A percentile compares a stretch with the other conserved stretches of the same genome.
Conservation (phyloP, 73 alveolate genomes). For the Loxodes magnus region DNA sequence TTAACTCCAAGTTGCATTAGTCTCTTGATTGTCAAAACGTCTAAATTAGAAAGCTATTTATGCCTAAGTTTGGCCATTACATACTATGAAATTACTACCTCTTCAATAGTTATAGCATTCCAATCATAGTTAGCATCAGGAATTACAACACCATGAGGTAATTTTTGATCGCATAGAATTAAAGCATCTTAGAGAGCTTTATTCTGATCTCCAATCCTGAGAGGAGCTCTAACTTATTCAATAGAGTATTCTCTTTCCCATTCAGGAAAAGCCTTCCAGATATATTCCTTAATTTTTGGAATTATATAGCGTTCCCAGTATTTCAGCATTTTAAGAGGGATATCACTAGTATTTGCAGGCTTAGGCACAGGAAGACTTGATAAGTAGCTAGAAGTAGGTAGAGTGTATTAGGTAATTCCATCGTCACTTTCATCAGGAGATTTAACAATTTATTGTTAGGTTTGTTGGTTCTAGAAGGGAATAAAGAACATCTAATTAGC, state of each 20-base stretch:
- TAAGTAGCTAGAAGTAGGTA: constrained; percentile 28
- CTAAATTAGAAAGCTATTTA: constrained; percentile 16
- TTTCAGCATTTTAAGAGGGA: constrained; percentile 52
- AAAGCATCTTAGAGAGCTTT: constrained; percentile 63
- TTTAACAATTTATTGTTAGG: too few relatives aligned
- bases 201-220: constrained; percentile 52
- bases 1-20: constrained; percentile 10
- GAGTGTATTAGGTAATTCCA: constrained; percentile 14
- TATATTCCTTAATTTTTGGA: constrained; percentile 72
- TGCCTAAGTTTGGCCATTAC: constrained; percentile 46
- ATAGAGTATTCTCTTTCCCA: constrained; percentile 73
- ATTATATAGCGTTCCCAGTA: constrained; percentile 79
- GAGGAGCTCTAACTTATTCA: constrained; percentile 58
- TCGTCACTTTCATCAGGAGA: constrained; percentile 6
- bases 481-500: constrained; percentile 21
- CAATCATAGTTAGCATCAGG: constrained; percentile 82
- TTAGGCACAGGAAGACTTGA: constrained; percentile 44
- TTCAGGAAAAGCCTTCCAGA: constrained; percentile 46
- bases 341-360: constrained; percentile 27
- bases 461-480: constrained; percentile 9
- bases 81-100: constrained; percentile 56
- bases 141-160: constrained; percentile 73
- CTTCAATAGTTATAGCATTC: constrained; percentile 68
- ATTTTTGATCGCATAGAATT: constrained; percentile 61
- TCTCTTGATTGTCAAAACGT: not conserved